Evolutionary conservation across 257 asterid genomes (phyloP).

Genomic region (Petunia secreta): DNA sequence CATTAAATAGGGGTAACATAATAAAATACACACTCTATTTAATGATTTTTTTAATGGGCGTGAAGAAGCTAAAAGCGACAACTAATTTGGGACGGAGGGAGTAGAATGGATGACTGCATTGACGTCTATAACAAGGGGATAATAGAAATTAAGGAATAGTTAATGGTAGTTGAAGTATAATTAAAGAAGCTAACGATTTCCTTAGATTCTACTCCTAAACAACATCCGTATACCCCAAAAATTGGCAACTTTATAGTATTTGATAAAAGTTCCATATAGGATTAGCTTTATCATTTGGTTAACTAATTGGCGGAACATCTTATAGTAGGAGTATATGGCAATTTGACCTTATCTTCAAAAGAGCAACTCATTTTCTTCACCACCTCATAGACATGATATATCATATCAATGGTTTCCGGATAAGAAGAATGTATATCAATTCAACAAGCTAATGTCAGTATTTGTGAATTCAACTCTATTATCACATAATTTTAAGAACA

Average conservation of each 20-base stretch:
- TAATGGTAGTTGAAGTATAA: background rate
- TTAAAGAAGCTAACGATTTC: background rate
- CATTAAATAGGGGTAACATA: no score
- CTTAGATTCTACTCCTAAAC: background rate
- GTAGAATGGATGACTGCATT: background rate
- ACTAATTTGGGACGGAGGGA: no score
- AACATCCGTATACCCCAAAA: background rate
- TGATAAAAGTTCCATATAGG: background rate
- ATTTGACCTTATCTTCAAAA: constrained; percentile 38
- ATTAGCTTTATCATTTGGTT: constrained; percentile 40
- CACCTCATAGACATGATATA: background rate
- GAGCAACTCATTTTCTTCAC: background rate
- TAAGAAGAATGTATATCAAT: background rate
- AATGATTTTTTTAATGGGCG: no score
- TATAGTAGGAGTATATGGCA: constrained; percentile 17
- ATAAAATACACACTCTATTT: no score
- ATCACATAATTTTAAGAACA: no score
- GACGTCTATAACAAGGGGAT: background rate
- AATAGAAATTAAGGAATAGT: no score
- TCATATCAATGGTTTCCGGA: background rate
- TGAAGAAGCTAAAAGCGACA: no score
- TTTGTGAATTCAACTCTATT: no score
- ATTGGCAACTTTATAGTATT: background rate
- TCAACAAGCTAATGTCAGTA: background rate
- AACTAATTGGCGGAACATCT: constrained; percentile 41